These are phyloP conservation scores for Schwanniomyces pseudopolymorphus DNA, from an alignment of 805 yeast genomes.

Conservation along the genomic window DNA sequence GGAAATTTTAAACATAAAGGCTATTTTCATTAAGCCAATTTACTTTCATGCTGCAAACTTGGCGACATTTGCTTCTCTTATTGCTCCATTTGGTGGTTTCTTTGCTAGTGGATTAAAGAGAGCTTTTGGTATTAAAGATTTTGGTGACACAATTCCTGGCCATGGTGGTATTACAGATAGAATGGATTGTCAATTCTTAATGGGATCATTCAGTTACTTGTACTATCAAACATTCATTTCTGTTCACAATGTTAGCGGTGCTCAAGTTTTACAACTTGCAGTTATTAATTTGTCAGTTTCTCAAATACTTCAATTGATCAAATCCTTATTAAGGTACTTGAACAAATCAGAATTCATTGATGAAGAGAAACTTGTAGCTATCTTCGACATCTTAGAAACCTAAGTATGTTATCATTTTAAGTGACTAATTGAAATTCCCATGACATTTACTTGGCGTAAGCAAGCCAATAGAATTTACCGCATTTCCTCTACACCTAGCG, in stretches of 20 bases:
- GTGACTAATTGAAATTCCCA: not conserved
- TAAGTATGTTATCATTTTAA: not conserved
- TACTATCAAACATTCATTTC: slow-evolving; percentile 92
- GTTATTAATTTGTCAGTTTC: slow-evolving; percentile 65
- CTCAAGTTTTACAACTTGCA: slow-evolving; percentile 71
- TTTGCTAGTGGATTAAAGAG: slow-evolving; percentile 97
- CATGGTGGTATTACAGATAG: slow-evolving; percentile 98
- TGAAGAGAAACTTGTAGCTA: slow-evolving; percentile 25
- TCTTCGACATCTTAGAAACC: slow-evolving; percentile 30
- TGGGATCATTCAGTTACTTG: slow-evolving; percentile 93
- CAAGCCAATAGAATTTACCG: not conserved
- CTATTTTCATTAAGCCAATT: slow-evolving; percentile 73
- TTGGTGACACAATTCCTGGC: slow-evolving; percentile 98
- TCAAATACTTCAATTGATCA: slow-evolving; percentile 63
- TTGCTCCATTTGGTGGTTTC: slow-evolving; percentile 98
- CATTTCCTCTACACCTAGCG: not conserved
- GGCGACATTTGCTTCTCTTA: slow-evolving; percentile 92
- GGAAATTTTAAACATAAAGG: slow-evolving; percentile 39
- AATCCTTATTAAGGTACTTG: slow-evolving; percentile 58
- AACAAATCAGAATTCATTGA: slow-evolving; percentile 28
- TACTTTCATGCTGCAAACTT: slow-evolving; percentile 84
- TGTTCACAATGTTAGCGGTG: slow-evolving; percentile 67
- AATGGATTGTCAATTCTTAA: slow-evolving; percentile 95
- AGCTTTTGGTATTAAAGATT: slow-evolving; percentile 94
- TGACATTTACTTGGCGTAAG: not conserved